A percentile compares a stretch with the other conserved stretches of the same genome.
These are phyloP conservation scores for Chara braunii DNA, from an alignment of 139 green algal species.

Conservation along the genomic window DNA sequence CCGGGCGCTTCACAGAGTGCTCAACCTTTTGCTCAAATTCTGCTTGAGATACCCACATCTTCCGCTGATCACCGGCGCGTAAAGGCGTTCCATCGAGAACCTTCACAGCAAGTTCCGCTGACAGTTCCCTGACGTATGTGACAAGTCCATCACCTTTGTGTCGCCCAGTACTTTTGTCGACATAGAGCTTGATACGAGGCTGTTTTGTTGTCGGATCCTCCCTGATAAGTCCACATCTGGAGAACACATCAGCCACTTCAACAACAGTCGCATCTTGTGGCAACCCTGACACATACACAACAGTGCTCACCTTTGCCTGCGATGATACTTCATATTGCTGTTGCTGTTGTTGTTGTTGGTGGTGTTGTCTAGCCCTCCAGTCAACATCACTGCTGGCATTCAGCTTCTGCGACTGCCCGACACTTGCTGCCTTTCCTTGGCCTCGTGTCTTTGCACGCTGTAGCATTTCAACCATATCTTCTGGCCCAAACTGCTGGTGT, in stretches of 20 bases:
- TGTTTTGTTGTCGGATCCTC: constrained; percentile 29
- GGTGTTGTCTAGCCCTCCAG: too few relatives aligned
- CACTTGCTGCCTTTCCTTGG: too few relatives aligned
- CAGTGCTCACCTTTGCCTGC: constrained; percentile 83
- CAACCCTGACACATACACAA: constrained; percentile 87
- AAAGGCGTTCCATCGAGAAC: constrained; percentile 66
- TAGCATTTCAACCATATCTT: too few relatives aligned
- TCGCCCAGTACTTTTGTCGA: constrained; percentile 53
- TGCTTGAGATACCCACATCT: constrained; percentile 42
- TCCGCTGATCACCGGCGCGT: constrained; percentile 46
- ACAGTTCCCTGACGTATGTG: constrained; percentile 72
- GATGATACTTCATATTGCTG: too few relatives aligned
- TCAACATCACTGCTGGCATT: too few relatives aligned
- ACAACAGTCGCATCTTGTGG: constrained; percentile 69
- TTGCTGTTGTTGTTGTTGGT: too few relatives aligned
- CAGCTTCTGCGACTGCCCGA: too few relatives aligned
- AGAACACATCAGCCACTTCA: constrained; percentile 60
- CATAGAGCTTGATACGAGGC: constrained; percentile 64
- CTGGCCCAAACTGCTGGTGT: too few relatives aligned
- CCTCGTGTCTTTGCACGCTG: too few relatives aligned
- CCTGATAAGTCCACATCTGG: constrained; percentile 72
- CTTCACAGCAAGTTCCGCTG: constrained; percentile 65
- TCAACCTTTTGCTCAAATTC: constrained; percentile 43
- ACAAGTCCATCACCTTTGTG: constrained; percentile 85
- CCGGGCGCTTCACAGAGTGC: constrained; percentile 19